phyloP scores from a whole-genome alignment of 2,329 filamentous ascomycete genomes.

The Colletotrichum sp. region DNA sequence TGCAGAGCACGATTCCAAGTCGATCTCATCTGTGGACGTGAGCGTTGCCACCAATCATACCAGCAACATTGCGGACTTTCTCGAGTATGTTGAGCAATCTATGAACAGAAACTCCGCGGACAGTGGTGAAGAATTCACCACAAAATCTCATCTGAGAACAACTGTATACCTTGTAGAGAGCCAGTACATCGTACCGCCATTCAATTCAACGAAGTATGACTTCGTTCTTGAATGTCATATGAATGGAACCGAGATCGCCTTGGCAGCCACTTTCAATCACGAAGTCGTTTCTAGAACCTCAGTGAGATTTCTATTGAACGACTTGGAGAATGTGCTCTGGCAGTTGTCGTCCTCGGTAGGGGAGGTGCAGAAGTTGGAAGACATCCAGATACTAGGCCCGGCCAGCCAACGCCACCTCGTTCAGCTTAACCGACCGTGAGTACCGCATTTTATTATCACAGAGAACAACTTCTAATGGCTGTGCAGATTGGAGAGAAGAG shows the following conservation, averaged over 20 bases:
- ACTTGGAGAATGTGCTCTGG: constrained; percentile 5
- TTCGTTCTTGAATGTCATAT: not conserved
- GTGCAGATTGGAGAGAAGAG: not conserved
- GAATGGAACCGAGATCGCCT: not conserved
- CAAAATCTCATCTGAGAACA: not conserved
- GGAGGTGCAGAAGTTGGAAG: not conserved
- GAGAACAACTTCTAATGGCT: fast-evolving
- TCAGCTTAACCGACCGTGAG: constrained; percentile 1
- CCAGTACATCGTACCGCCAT: not conserved
- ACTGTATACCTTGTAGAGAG: not conserved
- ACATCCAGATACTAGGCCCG: not conserved
- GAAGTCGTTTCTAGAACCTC: not conserved
- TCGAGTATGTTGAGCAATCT: not conserved
- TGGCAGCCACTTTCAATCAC: not conserved
- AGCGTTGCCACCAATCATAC: not conserved
- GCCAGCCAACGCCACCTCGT: constrained; percentile 1
- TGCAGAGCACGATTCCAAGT: fast-evolving
- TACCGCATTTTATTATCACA: not conserved
- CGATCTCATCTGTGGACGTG: not conserved
- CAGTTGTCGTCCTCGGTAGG: not conserved
- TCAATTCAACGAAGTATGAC: not conserved
- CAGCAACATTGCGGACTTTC: not conserved
- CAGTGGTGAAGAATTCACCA: fast-evolving
- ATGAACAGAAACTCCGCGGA: not conserved
- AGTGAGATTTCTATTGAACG: not conserved